Percentiles rank a stretch among this genome's conserved stretches.
Conservation (phyloP, 257 asterid species). For the Solanum pinnatisectum region DNA sequence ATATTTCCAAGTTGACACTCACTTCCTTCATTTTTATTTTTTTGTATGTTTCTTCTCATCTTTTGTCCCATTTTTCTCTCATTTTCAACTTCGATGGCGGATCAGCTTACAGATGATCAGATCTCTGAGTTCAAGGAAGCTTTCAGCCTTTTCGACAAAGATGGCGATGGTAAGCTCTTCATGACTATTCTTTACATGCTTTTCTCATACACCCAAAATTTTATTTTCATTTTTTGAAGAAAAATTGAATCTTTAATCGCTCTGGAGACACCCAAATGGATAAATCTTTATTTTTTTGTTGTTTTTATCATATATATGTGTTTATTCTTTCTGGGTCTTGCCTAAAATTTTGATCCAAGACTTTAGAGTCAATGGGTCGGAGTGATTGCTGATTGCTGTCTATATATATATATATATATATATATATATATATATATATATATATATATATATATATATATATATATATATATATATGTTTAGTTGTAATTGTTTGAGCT, state of each 20-base stretch:
- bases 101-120: slow-evolving; percentile 2
- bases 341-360: not conserved
- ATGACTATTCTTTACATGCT: not conserved
- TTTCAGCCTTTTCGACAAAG: not conserved
- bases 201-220: not conserved
- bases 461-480: not conserved
- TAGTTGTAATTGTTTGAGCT: not conserved
- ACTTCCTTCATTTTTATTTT: not conserved
- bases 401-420: not conserved
- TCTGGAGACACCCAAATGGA: not conserved
- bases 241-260: not conserved
- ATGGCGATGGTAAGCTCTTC: not conserved
- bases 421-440: too few relatives aligned
- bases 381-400: not conserved
- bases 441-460: too few relatives aligned
- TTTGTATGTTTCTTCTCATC: not conserved
- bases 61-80: not conserved
- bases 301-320: not conserved
- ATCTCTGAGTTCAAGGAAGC: not conserved
- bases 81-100: not conserved
- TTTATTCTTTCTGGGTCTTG: not conserved
- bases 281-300: not conserved
- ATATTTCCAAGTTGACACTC: not conserved
- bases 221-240: too few relatives aligned
- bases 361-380: not conserved